Base-by-base conservation (phyloP, 2,329 filamentous ascomycete species). In the Diaporthe capsici region DNA sequence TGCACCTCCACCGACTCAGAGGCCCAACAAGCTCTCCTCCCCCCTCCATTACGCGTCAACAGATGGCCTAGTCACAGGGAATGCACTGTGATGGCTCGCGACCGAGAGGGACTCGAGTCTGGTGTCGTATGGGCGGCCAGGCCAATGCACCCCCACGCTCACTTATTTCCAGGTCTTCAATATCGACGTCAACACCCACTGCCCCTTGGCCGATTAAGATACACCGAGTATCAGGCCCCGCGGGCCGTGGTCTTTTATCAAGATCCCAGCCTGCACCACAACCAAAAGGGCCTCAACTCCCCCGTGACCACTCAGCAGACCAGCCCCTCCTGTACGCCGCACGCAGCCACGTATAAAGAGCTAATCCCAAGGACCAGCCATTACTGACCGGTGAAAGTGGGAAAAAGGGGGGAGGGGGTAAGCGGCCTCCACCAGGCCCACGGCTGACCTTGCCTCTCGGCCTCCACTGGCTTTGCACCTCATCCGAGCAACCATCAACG, bases 221-320 rank as follows among this genome's bases (percentile, higher is more conserved):
- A 22, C 28, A 15, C 47, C 47, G 20, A 53, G 44, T 10, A 53
- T 25, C 49, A 53, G 31, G 31, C 6, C 47, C 31, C n/a, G 22
- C 47, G 28, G 47, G 31, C n/a, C 28, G 22, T 53, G 47, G 58
- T 65, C 47, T n/a, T n/a, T 42, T 22, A 75, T 34, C 53, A n/a
- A 61, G 47, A 70, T 68, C 25, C 25, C 47, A 47, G 44, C 22
- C 42, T 72, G 71, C 55, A 70, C 17, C 55, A 58, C 63, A 51
- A 70, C 53, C 42, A 39, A 49, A 49, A 34, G 6, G 47, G 63
- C 28, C 39, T 55, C 55, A 20, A 49, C 39, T 20, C 34, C 49
- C 75, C 63, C 75, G 61, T 58, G 63, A 74, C 71, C 47, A 67
- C 63, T 71, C 71, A 76, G 74, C 74, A 76, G 71, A 61, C 65